Percentiles rank a stretch among this genome's conserved stretches.
Conservation (phyloP, 257 asterid genomes). For the Gardenia jasminoides region DNA sequence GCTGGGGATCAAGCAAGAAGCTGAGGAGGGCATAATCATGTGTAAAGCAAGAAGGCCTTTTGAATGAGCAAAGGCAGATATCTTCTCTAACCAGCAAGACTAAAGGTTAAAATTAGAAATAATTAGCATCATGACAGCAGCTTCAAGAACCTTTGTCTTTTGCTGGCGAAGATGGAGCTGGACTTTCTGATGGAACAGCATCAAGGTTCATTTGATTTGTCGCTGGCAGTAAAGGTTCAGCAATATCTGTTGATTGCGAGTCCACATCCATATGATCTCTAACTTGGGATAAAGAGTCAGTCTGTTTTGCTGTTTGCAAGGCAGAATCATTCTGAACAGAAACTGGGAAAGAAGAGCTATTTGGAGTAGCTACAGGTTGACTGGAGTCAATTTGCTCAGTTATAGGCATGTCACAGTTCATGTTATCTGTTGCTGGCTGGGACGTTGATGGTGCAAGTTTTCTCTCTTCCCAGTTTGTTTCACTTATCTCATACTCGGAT, state of each 20-base stretch:
- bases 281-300: slow-evolving; percentile 24
- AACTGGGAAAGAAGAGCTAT: slow-evolving; percentile 24
- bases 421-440: slow-evolving; percentile 28
- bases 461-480: slow-evolving; percentile 26
- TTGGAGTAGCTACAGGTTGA: slow-evolving; percentile 24
- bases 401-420: slow-evolving; percentile 35
- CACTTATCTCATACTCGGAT: slow-evolving; percentile 55
- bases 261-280: slow-evolving; percentile 26
- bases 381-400: slow-evolving; percentile 19
- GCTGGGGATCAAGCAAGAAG: not conserved
- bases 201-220: slow-evolving; percentile 45
- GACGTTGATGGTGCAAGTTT: slow-evolving; percentile 24
- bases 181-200: slow-evolving; percentile 26
- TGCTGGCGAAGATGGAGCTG: slow-evolving; percentile 10
- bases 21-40: too few relatives aligned
- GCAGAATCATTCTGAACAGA: slow-evolving; percentile 26
- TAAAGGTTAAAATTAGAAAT: slow-evolving; percentile 1
- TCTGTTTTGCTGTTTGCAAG: slow-evolving; percentile 30
- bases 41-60: too few relatives aligned
- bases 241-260: slow-evolving; percentile 25
- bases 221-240: slow-evolving; percentile 20
- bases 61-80: not conserved
- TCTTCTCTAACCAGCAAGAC: not conserved
- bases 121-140: not conserved
- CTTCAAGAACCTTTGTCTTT: slow-evolving; percentile 36